Evolutionary conservation across 805 yeast genomes (phyloP).

Genomic region (Alloascoidea hylecoeti): DNA sequence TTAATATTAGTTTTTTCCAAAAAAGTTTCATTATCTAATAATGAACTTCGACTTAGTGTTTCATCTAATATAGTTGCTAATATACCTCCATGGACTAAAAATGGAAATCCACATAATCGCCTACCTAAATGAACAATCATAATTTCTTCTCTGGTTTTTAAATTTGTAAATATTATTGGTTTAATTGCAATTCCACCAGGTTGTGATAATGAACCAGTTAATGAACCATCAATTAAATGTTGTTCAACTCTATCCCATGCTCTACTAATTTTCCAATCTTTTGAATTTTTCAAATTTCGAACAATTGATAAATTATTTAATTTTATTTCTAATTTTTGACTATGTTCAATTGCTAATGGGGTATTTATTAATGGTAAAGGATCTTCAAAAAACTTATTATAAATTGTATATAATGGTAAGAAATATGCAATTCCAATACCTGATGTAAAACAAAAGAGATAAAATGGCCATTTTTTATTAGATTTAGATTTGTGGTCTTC

Average conservation of each 20-base stretch:
- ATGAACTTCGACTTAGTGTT: constrained; percentile 39
- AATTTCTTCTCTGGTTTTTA: constrained; percentile 39
- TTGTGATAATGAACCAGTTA: constrained; percentile 41
- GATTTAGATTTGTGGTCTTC: no score
- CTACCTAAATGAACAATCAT: constrained; percentile 68
- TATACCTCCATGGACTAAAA: constrained; percentile 81
- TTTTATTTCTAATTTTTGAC: constrained; percentile 25
- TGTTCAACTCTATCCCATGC: constrained; percentile 32
- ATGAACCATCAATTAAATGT: constrained; percentile 15
- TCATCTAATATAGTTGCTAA: constrained; percentile 73
- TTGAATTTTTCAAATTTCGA: constrained; percentile 25
- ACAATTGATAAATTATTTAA: constrained; percentile 37
- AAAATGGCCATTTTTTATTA: neutral
- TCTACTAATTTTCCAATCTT: constrained; percentile 22
- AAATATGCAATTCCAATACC: neutral
- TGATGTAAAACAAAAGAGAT: neutral
- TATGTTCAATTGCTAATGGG: neutral
- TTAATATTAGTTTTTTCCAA: neutral
- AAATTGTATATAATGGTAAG: neutral
- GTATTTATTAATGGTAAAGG: neutral
- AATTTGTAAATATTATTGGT: constrained; percentile 54
- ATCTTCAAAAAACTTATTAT: neutral
- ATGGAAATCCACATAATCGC: constrained; percentile 74
- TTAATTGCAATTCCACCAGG: constrained; percentile 75
- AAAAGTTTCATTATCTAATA: constrained; percentile 12